Conservation (phyloP, 345 rosid genomes). For the Moricandia moricandioides region DNA sequence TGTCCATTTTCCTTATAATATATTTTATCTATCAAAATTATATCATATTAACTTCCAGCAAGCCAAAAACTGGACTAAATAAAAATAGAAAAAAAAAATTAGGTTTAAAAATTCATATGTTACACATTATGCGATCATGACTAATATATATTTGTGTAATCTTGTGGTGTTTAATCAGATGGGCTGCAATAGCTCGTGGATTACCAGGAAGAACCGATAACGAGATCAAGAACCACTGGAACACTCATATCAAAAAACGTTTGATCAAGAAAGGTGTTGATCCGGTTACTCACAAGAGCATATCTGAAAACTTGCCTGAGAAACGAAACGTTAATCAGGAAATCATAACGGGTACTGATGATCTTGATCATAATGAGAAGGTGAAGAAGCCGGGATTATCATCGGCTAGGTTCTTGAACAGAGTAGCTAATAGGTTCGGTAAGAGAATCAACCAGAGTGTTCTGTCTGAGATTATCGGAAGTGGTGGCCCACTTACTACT, state of each 20-base stretch:
- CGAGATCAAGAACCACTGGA: slow-evolving; percentile 41
- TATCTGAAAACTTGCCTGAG: not conserved
- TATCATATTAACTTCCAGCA: not conserved
- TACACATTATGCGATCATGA: not conserved
- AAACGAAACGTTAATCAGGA: not conserved
- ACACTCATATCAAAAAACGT: slow-evolving; percentile 39
- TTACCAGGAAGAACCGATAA: slow-evolving; percentile 41
- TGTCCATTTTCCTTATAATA: not conserved
- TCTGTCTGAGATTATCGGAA: slow-evolving; percentile 34
- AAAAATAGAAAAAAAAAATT: not conserved
- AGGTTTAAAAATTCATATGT: not conserved
- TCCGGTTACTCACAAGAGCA: slow-evolving; percentile 28
- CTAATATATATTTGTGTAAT: slow-evolving; percentile 11
- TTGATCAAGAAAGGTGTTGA: slow-evolving; percentile 36
- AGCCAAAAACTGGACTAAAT: not conserved
- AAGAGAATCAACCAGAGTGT: slow-evolving; percentile 30
- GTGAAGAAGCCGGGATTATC: not conserved
- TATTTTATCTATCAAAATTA: not conserved
- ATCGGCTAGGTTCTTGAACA: slow-evolving; percentile 34
- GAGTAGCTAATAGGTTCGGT: slow-evolving; percentile 34
- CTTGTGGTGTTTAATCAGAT: slow-evolving; percentile 30
- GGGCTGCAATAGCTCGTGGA: slow-evolving; percentile 42
- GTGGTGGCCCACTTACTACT: slow-evolving; percentile 25
- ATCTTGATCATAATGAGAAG: slow-evolving; percentile 10
- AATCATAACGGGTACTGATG: not conserved